These are phyloP conservation scores for Blastobotrys illinoisensis DNA, from an alignment of 1,139 yeast species.

Conservation along the genomic window DNA sequence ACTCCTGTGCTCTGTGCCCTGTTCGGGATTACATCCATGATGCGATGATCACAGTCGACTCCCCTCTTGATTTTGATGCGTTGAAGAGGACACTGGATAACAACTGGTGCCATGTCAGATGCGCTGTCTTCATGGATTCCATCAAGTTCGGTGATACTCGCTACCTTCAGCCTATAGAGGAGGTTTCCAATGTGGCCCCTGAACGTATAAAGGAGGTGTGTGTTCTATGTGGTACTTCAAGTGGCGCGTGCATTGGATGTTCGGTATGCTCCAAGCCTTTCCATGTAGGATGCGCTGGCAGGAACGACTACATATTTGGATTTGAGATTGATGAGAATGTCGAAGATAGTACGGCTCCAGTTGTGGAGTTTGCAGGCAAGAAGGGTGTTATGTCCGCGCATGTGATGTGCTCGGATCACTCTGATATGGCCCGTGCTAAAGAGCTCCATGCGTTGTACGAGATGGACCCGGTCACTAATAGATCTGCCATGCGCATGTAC, in stretches of 20 bases:
- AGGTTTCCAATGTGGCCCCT: conserved; percentile 25
- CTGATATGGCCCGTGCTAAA: conserved; percentile 6
- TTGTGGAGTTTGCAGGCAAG: conserved; percentile 38
- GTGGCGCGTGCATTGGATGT: conserved; percentile 44
- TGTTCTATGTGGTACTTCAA: conserved; percentile 36
- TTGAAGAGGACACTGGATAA: conserved; percentile 66
- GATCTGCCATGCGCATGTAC: conserved; percentile 31
- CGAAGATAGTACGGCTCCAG: background rate
- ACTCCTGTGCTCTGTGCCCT: conserved; percentile 64
- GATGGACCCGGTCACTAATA: conserved; percentile 21
- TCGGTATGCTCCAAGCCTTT: conserved; percentile 37
- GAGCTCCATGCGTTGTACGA: conserved; percentile 22
- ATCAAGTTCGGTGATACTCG: conserved; percentile 40
- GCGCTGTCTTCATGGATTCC: conserved; percentile 54
- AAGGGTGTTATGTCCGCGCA: conserved; percentile 29
- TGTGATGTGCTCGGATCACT: conserved; percentile 30
- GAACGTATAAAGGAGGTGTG: conserved; percentile 31
- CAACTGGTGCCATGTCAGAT: conserved; percentile 75
- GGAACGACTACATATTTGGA: conserved; percentile 29
- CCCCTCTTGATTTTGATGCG: conserved; percentile 51
- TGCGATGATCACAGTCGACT: conserved; percentile 40
- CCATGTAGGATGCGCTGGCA: conserved; percentile 66
- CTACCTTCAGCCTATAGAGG: conserved; percentile 43
- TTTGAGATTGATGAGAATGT: conserved; percentile 23
- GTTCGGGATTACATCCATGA: conserved; percentile 47